Conservation (phyloP, 1,284 basidiomycete genomes). For the Wallemia mellicola region DNA sequence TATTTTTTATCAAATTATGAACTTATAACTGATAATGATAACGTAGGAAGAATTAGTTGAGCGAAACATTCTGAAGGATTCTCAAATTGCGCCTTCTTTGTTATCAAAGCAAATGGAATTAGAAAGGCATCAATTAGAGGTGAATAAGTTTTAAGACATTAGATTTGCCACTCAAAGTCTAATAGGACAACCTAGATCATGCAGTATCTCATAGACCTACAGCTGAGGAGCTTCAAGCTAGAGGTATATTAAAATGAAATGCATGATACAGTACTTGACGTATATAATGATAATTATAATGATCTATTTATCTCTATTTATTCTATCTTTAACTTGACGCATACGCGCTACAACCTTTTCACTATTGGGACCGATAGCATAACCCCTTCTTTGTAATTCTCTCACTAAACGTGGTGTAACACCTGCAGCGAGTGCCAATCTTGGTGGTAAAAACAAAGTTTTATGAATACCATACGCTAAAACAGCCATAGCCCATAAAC, state of each 20-base stretch:
- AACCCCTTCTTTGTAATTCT: slow-evolving; percentile 42
- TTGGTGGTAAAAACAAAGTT: slow-evolving; percentile 62
- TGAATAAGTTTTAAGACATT: slow-evolving; percentile 10
- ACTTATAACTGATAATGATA: no score
- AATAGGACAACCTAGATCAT: slow-evolving; percentile 35
- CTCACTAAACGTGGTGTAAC: slow-evolving; percentile 56
- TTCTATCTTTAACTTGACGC: not conserved
- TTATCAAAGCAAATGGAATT: slow-evolving; percentile 34
- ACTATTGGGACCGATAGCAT: slow-evolving; percentile 11
- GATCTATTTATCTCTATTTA: not conserved
- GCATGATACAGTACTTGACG: no score
- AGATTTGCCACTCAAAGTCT: not conserved
- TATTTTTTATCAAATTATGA: no score
- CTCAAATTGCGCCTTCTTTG: slow-evolving; percentile 25
- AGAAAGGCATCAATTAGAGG: slow-evolving; percentile 35
- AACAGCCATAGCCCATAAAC: slow-evolving; percentile 65
- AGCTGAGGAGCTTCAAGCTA: slow-evolving; percentile 35
- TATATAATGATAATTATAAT: not conserved
- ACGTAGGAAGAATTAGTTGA: not conserved
- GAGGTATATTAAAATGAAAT: slow-evolving; percentile 29
- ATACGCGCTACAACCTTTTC: not conserved
- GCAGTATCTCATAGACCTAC: slow-evolving; percentile 32
- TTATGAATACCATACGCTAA: slow-evolving; percentile 92
- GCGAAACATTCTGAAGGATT: not conserved
- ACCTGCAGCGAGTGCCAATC: slow-evolving; percentile 63